phyloP scores from a whole-genome alignment of 116 monocot species.

The Trichopus zeylanicus region DNA sequence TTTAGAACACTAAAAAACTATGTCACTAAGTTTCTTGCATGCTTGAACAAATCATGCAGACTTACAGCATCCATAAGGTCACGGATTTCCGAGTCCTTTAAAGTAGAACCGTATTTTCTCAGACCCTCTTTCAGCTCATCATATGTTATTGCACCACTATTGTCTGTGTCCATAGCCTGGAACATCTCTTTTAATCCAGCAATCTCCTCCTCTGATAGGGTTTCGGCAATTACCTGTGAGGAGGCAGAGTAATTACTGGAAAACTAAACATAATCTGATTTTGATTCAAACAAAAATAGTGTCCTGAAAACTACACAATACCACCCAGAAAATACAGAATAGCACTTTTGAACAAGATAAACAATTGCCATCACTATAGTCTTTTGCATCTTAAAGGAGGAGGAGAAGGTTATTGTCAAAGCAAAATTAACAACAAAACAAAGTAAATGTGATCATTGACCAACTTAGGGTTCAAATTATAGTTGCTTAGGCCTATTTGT shows the following conservation, averaged over 20 bases:
- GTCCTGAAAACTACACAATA: too few relatives aligned
- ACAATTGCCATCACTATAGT: not conserved
- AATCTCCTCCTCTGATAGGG: slow-evolving; percentile 74
- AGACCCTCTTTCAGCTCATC: slow-evolving; percentile 64
- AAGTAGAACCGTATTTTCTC: slow-evolving; percentile 52
- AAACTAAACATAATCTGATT: not conserved
- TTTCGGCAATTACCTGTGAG: slow-evolving; percentile 56
- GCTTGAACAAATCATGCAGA: slow-evolving; percentile 4
- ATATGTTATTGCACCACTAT: slow-evolving; percentile 61
- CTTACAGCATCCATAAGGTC: slow-evolving; percentile 71
- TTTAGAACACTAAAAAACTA: not conserved
- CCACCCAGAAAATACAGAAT: not conserved
- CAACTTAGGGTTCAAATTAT: too few relatives aligned
- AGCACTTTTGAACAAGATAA: too few relatives aligned
- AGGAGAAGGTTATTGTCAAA: not conserved
- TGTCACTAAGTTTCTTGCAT: not conserved
- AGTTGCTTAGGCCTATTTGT: too few relatives aligned
- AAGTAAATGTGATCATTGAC: too few relatives aligned
- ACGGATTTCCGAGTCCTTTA: slow-evolving; percentile 53
- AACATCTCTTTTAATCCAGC: slow-evolving; percentile 68
- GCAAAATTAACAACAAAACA: too few relatives aligned
- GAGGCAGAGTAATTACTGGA: not conserved
- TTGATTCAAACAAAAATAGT: not conserved
- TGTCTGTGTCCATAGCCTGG: slow-evolving; percentile 52
- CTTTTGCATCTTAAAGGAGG: not conserved